Base-by-base conservation (phyloP, 2,329 filamentous ascomycete species). In the Cryoendolithus antarcticus region DNA sequence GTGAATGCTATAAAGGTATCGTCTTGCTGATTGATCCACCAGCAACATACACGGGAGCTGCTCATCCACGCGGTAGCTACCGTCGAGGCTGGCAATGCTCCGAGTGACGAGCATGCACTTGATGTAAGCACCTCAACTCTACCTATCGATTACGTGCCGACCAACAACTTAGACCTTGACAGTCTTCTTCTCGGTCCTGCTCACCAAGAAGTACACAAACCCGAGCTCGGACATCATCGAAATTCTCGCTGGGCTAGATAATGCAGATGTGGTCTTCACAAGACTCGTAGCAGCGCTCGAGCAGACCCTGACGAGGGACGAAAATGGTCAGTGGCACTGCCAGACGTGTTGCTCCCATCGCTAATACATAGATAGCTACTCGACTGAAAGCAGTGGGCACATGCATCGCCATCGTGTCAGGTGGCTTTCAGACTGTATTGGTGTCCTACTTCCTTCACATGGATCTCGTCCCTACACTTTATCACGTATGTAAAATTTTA, bases 181-280 rank as follows among this genome's bases (percentile, higher is more conserved):
- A 60, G 79, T 83, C 35, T 95, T 96, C 62, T 72, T 98, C 57
- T 79, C 80, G 36, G 77, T 78, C 39, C 73, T 93, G 11, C 69
- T 96, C 45, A 75, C 75, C 42, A 98, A 96, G 64, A 86, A 82
- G 59, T 98, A 93, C 61, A 86, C 84, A 15, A 95, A 95, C 54
- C 84, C 88, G 4, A 95, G 86, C 60, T 91, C 91, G 36, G 91
- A 96, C 62, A 83, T 95, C 51, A 94, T 98, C 55, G 78, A 80
- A 41, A 72, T 96, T 28, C 72, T 98, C 35, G 85, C 88, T 4
- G 91, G 91, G 4, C 74, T 98, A 37, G 81, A 95, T 64, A 74
- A 86, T 51, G 82, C 94, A 35, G 91, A 98, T 59, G 70, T 72
- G 6, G 74, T 93, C 34, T 89, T 96, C 59, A 81, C 84, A 32